Conservation (phyloP, 257 asterid genomes). For the Solanum piurae region DNA sequence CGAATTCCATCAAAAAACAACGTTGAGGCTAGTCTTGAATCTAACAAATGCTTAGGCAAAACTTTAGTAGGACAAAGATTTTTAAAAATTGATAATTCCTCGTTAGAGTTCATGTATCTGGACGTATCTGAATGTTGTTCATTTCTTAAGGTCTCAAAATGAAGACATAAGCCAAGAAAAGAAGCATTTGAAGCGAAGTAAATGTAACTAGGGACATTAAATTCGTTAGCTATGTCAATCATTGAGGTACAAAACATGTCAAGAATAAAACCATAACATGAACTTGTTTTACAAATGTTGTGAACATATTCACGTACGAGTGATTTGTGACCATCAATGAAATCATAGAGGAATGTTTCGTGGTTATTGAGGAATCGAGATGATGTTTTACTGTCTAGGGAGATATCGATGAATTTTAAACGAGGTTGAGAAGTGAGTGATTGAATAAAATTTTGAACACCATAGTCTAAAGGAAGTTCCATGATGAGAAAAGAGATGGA, state of each 20-base stretch:
- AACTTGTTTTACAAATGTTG: neutral
- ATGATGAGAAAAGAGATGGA: neutral
- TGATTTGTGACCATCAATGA: neutral
- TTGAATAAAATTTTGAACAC: neutral
- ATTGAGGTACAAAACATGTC: slow-evolving; percentile 32
- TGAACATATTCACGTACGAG: neutral
- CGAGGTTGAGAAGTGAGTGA: neutral
- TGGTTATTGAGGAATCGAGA: neutral
- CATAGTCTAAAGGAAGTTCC: neutral
- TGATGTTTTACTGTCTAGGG: neutral
- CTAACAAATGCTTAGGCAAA: slow-evolving; percentile 3
- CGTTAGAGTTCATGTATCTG: neutral
- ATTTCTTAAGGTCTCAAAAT: neutral
- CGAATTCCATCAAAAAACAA: neutral
- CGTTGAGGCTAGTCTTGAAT: neutral
- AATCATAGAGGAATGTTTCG: neutral
- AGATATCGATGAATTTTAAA: neutral
- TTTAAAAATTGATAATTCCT: slow-evolving; percentile 1
- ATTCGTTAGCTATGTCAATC: slow-evolving; percentile 29
- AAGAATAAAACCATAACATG: slow-evolving; percentile 16
- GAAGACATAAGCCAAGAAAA: slow-evolving; percentile 7
- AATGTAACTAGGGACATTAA: slow-evolving; percentile 20
- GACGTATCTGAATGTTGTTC: slow-evolving; percentile 6
- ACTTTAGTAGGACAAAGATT: slow-evolving; percentile 18
- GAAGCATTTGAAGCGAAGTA: slow-evolving; percentile 28